Base-by-base conservation (phyloP, 2,329 filamentous ascomycete species). In the Talaromyces sp. region DNA sequence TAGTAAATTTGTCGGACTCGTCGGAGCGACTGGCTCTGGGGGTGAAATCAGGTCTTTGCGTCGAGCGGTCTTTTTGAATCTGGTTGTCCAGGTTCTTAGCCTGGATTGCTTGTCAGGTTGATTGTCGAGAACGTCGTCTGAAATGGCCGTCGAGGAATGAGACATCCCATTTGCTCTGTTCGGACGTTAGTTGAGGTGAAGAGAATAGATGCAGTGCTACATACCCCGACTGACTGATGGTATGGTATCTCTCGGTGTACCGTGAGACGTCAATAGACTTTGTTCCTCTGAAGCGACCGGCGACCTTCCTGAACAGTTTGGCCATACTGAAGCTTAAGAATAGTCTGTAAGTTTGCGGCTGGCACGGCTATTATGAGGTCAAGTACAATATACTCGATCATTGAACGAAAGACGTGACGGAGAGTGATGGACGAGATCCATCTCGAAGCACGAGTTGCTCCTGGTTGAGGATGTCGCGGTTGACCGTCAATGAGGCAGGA, bases 281-380 rank as follows among this genome's bases (percentile, higher is more conserved):
- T 18, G 23, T 12, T 35, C 58, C 46, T 31, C 12, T 61, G 25
- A 61, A 35, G 23, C 48, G 18, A 18, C 39, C 44, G 18, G 48
- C 59, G 18, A 61, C 48, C 35, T 44, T 61, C 33, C 37, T 23
- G 39, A 61, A 18, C 18, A 61, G 37, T 55, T 35, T 61, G 25
- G 46, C 59, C 59, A 61, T 61, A 48, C 4, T 33, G 39, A 25
- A 28, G 31, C 4, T 23, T 60, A 52, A 60, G 21, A 40, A 60
- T 60, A 60, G 31, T 46, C 31, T 46, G 46, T 39, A 25, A 40
- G 33, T 3, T 23, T 58, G 37, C 37, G 35, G 35, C 33, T 5
- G 9, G 21, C 25, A 52, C 31, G 12, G 50, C 50, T 54, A n/a
- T 21, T 37, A n/a, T 40, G 21, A 57, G 28, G 37, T 31, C 54